Evolutionary conservation across 345 rosid species (phyloP).

Genomic region (Melastoma malabathricum): DNA sequence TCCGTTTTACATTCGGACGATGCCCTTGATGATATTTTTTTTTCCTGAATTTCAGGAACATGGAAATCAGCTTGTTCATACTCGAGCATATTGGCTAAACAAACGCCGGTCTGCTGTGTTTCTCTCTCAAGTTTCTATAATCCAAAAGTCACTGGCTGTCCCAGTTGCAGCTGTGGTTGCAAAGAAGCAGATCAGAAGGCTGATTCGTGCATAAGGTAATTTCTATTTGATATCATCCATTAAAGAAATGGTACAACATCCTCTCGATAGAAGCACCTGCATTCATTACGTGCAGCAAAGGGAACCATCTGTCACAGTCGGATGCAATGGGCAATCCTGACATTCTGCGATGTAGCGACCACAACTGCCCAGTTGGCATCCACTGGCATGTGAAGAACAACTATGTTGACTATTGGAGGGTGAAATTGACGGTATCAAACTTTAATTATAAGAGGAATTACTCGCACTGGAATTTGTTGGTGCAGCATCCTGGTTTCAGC

Average conservation of each 20-base stretch:
- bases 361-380: conserved; percentile 40
- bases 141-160: conserved; percentile 35
- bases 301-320: conserved; percentile 4
- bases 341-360: conserved; percentile 37
- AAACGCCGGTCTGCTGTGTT: conserved; percentile 34
- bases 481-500: conserved; percentile 47
- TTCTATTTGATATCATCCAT: not conserved
- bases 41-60: conserved; percentile 22
- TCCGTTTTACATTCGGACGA: too few species aligned
- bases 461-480: conserved; percentile 41
- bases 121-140: conserved; percentile 50
- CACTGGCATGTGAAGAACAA: conserved; percentile 54
- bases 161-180: conserved; percentile 52
- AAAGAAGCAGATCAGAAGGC: conserved; percentile 21
- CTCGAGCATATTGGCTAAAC: conserved; percentile 37
- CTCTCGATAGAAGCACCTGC: too few species aligned
- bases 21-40: not conserved
- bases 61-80: conserved; percentile 55
- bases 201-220: conserved; percentile 32
- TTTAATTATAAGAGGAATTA: conserved; percentile 35
- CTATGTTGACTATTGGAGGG: conserved; percentile 33
- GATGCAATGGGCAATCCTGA: conserved; percentile 9
- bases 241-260: too few species aligned
- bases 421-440: conserved; percentile 41
- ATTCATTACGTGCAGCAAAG: conserved; percentile 15